Conservation (phyloP, 768 basidiomycete genomes). For the Lentinus brumalis region DNA sequence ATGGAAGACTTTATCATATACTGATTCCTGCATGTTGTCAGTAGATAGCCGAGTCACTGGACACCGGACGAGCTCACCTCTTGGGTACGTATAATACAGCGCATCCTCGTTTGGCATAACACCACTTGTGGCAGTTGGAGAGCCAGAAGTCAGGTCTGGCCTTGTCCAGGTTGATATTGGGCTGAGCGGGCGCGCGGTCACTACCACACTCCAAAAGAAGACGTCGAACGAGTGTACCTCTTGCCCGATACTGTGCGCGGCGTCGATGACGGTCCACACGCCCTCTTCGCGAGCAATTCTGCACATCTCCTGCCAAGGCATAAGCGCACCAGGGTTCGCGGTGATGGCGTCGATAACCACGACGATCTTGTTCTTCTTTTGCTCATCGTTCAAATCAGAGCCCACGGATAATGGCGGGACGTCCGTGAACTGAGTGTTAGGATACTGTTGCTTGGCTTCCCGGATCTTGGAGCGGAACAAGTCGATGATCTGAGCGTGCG, state of each 20-base stretch:
- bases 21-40: slow-evolving; percentile 52
- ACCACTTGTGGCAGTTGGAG: slow-evolving; percentile 90
- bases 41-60: not conserved
- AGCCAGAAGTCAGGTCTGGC: slow-evolving; percentile 76
- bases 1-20: slow-evolving; percentile 60
- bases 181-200: slow-evolving; percentile 1
- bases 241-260: slow-evolving; percentile 78
- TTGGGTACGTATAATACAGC: slow-evolving; percentile 76
- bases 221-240: slow-evolving; percentile 35
- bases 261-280: slow-evolving; percentile 73
- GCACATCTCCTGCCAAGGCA: slow-evolving; percentile 77
- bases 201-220: not conserved
- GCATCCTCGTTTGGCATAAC: slow-evolving; percentile 66
- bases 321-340: slow-evolving; percentile 58
- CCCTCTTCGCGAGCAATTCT: slow-evolving; percentile 61
- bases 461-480: slow-evolving; percentile 44
- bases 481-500: slow-evolving; percentile 56
- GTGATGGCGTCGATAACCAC: slow-evolving; percentile 71
- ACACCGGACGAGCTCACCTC: slow-evolving; percentile 31
- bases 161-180: slow-evolving; percentile 54
- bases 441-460: slow-evolving; percentile 27
- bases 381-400: not conserved
- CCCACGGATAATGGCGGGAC: slow-evolving; percentile 16
- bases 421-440: slow-evolving; percentile 15
- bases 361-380: slow-evolving; percentile 49